These are phyloP conservation scores for Hemisphaericaspora subhashii DNA, from an alignment of 1,139 yeast genomes.

Conservation along the genomic window DNA sequence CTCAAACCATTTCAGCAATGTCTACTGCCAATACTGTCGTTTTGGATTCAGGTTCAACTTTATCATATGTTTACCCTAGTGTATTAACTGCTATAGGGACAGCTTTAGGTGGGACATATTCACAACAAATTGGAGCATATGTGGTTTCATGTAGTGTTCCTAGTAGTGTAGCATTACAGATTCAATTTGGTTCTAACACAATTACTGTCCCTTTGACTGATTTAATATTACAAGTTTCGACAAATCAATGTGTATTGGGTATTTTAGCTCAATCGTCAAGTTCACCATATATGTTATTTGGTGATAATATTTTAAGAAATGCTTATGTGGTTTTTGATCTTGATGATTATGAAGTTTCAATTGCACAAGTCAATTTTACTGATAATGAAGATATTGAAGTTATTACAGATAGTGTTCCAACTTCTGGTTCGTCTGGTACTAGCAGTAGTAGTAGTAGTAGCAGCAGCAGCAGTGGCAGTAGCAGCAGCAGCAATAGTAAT, in stretches of 20 bases:
- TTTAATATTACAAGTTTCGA: conserved; percentile 22
- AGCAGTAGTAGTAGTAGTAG: background rate
- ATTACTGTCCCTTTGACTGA: conserved; percentile 38
- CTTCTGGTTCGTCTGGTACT: conserved; percentile 27
- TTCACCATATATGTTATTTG: conserved; percentile 40
- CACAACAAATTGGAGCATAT: conserved; percentile 24
- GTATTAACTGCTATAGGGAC: conserved; percentile 29
- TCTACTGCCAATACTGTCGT: conserved; percentile 29
- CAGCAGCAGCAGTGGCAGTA: background rate
- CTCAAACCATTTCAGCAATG: conserved; percentile 15
- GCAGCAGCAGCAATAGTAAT: background rate
- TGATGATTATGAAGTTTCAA: conserved; percentile 59
- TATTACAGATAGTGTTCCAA: conserved; percentile 41
- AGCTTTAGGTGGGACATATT: conserved; percentile 27
- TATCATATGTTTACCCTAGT: conserved; percentile 31
- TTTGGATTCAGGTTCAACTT: conserved; percentile 46
- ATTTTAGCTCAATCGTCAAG: conserved; percentile 23
- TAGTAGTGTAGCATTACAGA: conserved; percentile 18
- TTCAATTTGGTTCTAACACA: conserved; percentile 36
- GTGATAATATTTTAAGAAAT: conserved; percentile 71
- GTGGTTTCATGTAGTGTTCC: conserved; percentile 18
- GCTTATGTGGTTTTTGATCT: conserved; percentile 81
- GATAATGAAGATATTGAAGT: conserved; percentile 43
- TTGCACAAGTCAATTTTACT: conserved; percentile 61
- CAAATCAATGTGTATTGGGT: conserved; percentile 30